A percentile compares a stretch with the other conserved stretches of the same genome.
These are phyloP conservation scores for Colletotrichum gloeosporioides DNA, from an alignment of 2,329 filamentous ascomycete species.

Conservation along the genomic window DNA sequence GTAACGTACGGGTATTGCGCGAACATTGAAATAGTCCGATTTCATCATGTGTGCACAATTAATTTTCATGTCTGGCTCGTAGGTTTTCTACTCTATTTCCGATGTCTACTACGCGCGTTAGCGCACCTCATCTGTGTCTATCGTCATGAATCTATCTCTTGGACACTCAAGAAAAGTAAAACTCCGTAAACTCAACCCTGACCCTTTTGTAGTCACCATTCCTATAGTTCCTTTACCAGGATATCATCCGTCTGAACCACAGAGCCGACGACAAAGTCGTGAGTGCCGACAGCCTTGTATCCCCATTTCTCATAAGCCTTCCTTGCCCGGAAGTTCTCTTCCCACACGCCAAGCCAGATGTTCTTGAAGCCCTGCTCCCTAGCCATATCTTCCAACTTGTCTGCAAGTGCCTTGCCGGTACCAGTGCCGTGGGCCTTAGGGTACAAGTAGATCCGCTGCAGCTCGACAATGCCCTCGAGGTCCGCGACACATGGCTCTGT, in stretches of 20 bases:
- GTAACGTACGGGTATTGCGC: no score
- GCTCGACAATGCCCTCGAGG: constrained; percentile 36
- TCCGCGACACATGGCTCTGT: constrained; percentile 42
- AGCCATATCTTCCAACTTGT: constrained; percentile 35
- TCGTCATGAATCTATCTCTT: background rate
- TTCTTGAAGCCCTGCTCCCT: constrained; percentile 38
- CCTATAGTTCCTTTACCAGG: constrained; percentile 37
- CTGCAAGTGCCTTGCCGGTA: constrained; percentile 38
- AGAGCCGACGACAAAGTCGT: constrained; percentile 46
- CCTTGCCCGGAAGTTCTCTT: constrained; percentile 45
- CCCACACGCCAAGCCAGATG: constrained; percentile 54
- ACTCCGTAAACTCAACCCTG: background rate
- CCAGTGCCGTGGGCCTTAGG: constrained; percentile 39
- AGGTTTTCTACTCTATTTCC: background rate
- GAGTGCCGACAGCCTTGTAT: constrained; percentile 41
- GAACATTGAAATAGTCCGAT: background rate
- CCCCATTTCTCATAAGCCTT: constrained; percentile 46
- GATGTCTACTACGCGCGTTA: background rate
- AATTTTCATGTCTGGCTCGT: background rate
- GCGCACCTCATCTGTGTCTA: background rate
- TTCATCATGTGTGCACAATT: background rate
- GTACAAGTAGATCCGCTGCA: constrained; percentile 49
- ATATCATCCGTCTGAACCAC: constrained; percentile 48
- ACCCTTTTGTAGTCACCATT: background rate
- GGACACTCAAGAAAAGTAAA: background rate